phyloP scores from a whole-genome alignment of 768 basidiomycete species.

The Russula virescens region DNA sequence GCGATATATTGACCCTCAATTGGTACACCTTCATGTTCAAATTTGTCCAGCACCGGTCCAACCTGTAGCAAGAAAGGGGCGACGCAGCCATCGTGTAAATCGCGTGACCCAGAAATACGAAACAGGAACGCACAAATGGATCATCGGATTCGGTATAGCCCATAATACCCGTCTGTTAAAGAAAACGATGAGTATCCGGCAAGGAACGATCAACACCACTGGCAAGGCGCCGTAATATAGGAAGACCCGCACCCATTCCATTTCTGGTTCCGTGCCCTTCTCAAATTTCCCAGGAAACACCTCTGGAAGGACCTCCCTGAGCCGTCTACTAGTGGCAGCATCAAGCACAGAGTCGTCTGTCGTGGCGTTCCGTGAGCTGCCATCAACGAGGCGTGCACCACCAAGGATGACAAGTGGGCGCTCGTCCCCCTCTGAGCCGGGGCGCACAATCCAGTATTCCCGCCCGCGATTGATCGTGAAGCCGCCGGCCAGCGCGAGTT shows the following conservation, averaged over 20 bases:
- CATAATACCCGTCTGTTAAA: slow-evolving; percentile 73
- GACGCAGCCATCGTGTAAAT: background rate
- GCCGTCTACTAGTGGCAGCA: slow-evolving; percentile 38
- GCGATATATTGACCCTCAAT: slow-evolving; percentile 62
- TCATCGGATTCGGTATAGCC: slow-evolving; percentile 56
- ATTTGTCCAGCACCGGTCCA: slow-evolving; percentile 46
- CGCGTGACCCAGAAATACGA: background rate
- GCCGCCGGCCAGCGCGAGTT: slow-evolving; percentile 38
- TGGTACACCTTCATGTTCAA: slow-evolving; percentile 16
- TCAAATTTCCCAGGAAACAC: slow-evolving; percentile 53
- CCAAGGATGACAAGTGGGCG: slow-evolving; percentile 66
- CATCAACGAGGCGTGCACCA: slow-evolving; percentile 50
- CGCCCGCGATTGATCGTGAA: slow-evolving; percentile 40
- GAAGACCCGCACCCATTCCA: slow-evolving; percentile 65
- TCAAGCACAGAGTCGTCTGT: slow-evolving; percentile 56
- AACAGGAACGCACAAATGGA: slow-evolving; percentile 52
- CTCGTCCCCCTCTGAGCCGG: slow-evolving; percentile 30
- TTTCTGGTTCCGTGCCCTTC: slow-evolving; percentile 48
- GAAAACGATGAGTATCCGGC: background rate
- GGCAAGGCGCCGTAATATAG: background rate
- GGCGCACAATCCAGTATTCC: slow-evolving; percentile 84
- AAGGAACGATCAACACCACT: background rate
- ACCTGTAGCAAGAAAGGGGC: slow-evolving; percentile 38
- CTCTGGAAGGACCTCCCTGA: slow-evolving; percentile 56
- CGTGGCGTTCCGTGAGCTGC: slow-evolving; percentile 44